Evolutionary conservation across 148 eudicot species (phyloP).

Genomic region (Agrostemma githago): DNA sequence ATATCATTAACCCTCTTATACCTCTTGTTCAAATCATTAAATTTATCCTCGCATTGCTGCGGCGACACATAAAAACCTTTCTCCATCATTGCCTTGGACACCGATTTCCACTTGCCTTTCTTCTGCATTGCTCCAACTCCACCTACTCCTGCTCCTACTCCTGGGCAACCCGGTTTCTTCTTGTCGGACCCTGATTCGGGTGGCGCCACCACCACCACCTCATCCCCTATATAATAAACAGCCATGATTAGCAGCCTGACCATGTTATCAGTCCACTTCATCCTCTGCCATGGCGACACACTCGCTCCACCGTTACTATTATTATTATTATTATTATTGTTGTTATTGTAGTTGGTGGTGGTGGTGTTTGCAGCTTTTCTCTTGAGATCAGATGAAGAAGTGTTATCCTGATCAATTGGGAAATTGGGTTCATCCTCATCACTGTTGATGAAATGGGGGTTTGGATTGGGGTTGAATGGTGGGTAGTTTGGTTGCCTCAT

Average conservation of each 20-base stretch:
- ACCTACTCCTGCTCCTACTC: not conserved
- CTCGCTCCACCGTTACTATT: not conserved
- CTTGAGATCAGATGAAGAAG: conserved; percentile 36
- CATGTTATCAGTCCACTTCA: conserved; percentile 97
- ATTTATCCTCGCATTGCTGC: conserved; percentile 95
- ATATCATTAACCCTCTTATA: conserved; percentile 95
- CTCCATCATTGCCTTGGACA: conserved; percentile 89
- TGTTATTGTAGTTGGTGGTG: no score
- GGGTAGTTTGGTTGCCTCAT: conserved; percentile 34
- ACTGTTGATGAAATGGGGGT: conserved; percentile 27
- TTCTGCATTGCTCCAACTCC: conserved; percentile 57
- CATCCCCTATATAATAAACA: conserved; percentile 83
- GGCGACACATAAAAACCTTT: conserved; percentile 88
- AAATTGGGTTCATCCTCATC: conserved; percentile 58
- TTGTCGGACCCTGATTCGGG: conserved; percentile 34
- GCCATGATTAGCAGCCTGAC: conserved; percentile 77
- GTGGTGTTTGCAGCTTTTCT: conserved; percentile 27
- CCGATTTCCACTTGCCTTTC: conserved; percentile 98
- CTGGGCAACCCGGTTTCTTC: conserved; percentile 35
- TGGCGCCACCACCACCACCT: conserved; percentile 47
- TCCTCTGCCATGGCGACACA: conserved; percentile 81
- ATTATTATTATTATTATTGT: not conserved
- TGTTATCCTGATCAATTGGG: conserved; percentile 39
- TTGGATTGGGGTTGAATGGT: conserved; percentile 9
- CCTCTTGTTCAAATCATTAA: conserved; percentile 88